These are phyloP conservation scores for Apiospora rasikravindrae DNA, from an alignment of 2,329 filamentous ascomycete genomes.

Conservation along the genomic window DNA sequence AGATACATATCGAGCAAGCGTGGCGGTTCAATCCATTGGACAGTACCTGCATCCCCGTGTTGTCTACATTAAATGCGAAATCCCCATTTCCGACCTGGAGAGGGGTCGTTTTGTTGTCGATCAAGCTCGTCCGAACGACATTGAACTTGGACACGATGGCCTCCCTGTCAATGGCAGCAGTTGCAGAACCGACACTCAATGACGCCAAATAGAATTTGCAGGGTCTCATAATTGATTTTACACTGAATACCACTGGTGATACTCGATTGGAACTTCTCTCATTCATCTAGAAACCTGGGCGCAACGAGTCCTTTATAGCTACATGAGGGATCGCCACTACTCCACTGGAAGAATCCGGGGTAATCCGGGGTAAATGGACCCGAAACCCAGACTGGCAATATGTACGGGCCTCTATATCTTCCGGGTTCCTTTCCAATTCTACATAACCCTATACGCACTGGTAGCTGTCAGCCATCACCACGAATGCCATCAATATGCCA, in stretches of 20 bases:
- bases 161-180: constrained; percentile 25
- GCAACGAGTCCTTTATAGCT: not conserved
- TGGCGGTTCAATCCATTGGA: not conserved
- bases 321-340: not conserved
- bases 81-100: constrained; percentile 38
- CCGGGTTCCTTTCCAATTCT: not conserved
- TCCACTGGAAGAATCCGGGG: constrained; percentile 9
- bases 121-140: constrained; percentile 30
- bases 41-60: constrained; percentile 35
- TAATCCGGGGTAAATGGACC: constrained; percentile 8
- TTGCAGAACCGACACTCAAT: not conserved
- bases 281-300: not conserved
- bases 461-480: not conserved
- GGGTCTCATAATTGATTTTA: not conserved
- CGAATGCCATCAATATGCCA: too few relatives aligned
- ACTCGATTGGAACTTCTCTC: too few relatives aligned
- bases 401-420: not conserved
- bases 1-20: too few relatives aligned
- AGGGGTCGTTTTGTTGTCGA: constrained; percentile 35
- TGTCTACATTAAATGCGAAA: constrained; percentile 38
- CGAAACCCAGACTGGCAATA: not conserved
- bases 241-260: not conserved
- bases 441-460: constrained; percentile 10
- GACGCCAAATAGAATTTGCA: not conserved
- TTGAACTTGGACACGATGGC: constrained; percentile 32